These are phyloP conservation scores for Coix lacrymajobi DNA, from an alignment of 176 grass and related monocot species.

Conservation along the genomic window DNA sequence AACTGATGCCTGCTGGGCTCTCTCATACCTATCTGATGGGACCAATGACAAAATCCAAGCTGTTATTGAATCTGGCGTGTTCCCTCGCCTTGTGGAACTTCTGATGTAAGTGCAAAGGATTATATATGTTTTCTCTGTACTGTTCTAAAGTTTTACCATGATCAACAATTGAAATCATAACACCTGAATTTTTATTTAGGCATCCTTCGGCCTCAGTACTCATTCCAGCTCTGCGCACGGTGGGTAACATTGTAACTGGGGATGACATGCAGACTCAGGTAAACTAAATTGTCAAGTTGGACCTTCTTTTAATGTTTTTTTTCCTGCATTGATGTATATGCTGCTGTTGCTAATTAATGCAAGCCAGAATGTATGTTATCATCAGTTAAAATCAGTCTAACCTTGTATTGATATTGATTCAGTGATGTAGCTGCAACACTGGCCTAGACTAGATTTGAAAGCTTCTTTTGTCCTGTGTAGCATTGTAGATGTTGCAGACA, in stretches of 20 bases:
- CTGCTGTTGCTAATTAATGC: conserved; percentile 9
- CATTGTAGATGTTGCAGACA: neutral
- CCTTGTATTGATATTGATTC: neutral
- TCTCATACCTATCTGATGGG: conserved; percentile 91
- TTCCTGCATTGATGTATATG: neutral
- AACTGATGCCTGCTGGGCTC: conserved; percentile 93
- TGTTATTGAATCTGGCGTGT: conserved; percentile 87
- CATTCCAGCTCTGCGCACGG: conserved; percentile 89
- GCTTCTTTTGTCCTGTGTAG: neutral
- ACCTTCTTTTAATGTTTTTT: neutral
- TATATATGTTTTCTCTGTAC: neutral
- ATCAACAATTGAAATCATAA: neutral
- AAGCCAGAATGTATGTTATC: neutral
- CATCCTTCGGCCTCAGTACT: conserved; percentile 86
- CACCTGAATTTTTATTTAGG: conserved; percentile 34
- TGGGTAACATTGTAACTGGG: conserved; percentile 95
- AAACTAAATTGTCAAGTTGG: neutral
- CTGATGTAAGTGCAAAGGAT: conserved; percentile 51
- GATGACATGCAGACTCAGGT: conserved; percentile 98
- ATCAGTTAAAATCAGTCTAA: neutral
- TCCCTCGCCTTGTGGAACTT: conserved; percentile 86
- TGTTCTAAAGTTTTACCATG: neutral
- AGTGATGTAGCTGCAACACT: neutral
- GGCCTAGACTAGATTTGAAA: neutral
- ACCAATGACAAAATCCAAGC: conserved; percentile 97